Base-by-base conservation (phyloP, 371 early-diverging fungal species). In the Syncephalastrum monosporum region DNA sequence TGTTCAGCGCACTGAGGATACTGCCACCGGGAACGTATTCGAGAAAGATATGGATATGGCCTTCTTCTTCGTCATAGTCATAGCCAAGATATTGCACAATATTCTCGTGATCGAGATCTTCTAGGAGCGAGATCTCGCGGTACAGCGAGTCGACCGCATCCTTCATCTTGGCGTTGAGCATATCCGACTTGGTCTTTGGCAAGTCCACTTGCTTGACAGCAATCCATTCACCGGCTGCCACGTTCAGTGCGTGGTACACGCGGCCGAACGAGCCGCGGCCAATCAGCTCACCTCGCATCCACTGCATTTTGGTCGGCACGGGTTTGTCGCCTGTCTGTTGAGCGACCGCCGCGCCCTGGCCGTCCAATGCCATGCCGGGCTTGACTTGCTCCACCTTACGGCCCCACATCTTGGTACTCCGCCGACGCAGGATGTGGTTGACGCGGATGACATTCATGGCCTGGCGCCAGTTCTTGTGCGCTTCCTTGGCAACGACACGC, bases 21-120 rank as follows among this genome's bases (percentile, higher is more conserved):
- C 95, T 94, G 3, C 98, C 98, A 56, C 99, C 99, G 27, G 97
- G 90, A 16, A 98, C 94, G 72, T 99, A 99, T 73, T 99, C 98
- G 50, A 99, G 69, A 59, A 99, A 97, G 60, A 99, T 96, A 67
- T 92, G 90, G 56, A 96, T 77, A 48, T 82, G 78, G 4, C 82
- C 79, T 48, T 90, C 92, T 38, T 89, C 68, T 56, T 75, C 55
- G 61, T 74, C 72, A 1, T 69, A 61, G 68, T 82, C 68, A 50
- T 72, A 75, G 56, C 89, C 94, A 27, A 98, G 84, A 61, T 97
- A 98, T 60, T 87, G 91, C 8, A 99, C 97, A 67, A 99, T 91
- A 61, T 98, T 89, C 48, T 85, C 87, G 72, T 99, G 97, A 46
- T 89, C 83, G 43, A 99, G 67, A 53, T 91, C 91, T 67, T 72